Evolutionary conservation across 1,284 basidiomycete genomes (phyloP).

Genomic region (Ustilago cynodontis): DNA sequence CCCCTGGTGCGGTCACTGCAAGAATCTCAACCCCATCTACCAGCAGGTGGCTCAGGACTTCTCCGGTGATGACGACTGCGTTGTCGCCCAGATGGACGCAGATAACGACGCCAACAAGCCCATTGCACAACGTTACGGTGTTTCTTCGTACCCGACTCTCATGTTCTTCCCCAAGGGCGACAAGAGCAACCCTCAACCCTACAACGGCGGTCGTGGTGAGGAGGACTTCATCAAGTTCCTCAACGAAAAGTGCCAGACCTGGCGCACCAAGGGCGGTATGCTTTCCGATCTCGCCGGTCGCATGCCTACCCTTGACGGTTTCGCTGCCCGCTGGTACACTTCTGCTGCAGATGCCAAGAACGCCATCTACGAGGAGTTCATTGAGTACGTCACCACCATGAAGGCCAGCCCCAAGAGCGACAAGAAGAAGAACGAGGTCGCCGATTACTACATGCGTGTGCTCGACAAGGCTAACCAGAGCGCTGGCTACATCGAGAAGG

Average conservation of each 20-base stretch:
- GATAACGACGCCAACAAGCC: constrained; percentile 84
- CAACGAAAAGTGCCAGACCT: constrained; percentile 89
- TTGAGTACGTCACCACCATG: constrained; percentile 68
- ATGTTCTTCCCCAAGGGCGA: constrained; percentile 84
- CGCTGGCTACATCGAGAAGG: constrained; percentile 85
- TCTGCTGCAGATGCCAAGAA: constrained; percentile 74
- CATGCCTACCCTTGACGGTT: constrained; percentile 79
- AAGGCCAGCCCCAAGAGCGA: constrained; percentile 54
- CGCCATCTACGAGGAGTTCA: constrained; percentile 75
- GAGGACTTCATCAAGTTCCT: constrained; percentile 76
- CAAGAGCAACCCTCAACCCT: constrained; percentile 75
- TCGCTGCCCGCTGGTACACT: constrained; percentile 82
- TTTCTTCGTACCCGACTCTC: constrained; percentile 85
- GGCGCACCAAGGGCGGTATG: constrained; percentile 83
- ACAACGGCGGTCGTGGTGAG: constrained; percentile 79
- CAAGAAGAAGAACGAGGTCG: constrained; percentile 71
- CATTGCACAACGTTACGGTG: constrained; percentile 80
- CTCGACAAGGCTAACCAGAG: constrained; percentile 85
- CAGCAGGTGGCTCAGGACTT: constrained; percentile 90
- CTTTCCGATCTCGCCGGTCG: constrained; percentile 86
- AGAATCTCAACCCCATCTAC: constrained; percentile 94
- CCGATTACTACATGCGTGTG: constrained; percentile 84
- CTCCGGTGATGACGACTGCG: constrained; percentile 79
- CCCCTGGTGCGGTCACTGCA: constrained; percentile 88
- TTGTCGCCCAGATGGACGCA: constrained; percentile 89